Evolutionary conservation across 2,329 filamentous ascomycete species (phyloP).

Genomic region (Xylaria multiplex): DNA sequence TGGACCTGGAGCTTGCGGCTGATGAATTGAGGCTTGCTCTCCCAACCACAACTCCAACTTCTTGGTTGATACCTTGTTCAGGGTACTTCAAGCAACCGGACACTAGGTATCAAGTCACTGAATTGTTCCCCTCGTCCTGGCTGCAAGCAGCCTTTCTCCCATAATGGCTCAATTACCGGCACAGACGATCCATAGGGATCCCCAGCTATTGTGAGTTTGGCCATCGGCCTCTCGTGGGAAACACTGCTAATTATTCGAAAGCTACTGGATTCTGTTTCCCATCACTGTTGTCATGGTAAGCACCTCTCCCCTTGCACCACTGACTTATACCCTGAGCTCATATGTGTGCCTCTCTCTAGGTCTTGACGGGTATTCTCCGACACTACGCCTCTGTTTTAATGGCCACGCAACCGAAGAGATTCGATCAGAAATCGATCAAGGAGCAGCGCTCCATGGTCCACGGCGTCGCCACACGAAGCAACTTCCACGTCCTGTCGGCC

Average conservation of each 20-base stretch:
- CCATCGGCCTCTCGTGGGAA: not conserved
- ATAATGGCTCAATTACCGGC: slow-evolving; percentile 84
- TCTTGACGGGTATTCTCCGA: slow-evolving; percentile 92
- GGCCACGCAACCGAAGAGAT: slow-evolving; percentile 83
- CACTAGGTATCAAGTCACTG: not conserved
- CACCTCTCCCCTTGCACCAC: slow-evolving; percentile 22
- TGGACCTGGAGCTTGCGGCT: slow-evolving; percentile 30
- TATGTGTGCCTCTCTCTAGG: slow-evolving; percentile 55
- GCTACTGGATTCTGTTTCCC: slow-evolving; percentile 98
- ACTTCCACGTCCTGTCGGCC: slow-evolving; percentile 81
- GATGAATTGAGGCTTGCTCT: slow-evolving; percentile 26
- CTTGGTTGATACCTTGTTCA: not conserved
- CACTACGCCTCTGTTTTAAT: slow-evolving; percentile 97
- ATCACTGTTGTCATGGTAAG: slow-evolving; percentile 95
- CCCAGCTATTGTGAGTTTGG: slow-evolving; percentile 86
- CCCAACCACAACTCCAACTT: slow-evolving; percentile 21
- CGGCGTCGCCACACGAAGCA: slow-evolving; percentile 84
- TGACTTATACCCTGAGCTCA: slow-evolving; percentile 6
- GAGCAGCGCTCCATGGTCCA: slow-evolving; percentile 88
- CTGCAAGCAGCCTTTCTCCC: slow-evolving; percentile 26
- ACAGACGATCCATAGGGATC: slow-evolving; percentile 98
- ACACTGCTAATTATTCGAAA: slow-evolving; percentile 53
- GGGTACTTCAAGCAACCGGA: slow-evolving; percentile 9
- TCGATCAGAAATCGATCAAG: slow-evolving; percentile 77
- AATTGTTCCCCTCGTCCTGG: slow-evolving; percentile 19